Conservation (phyloP, 257 asterid genomes). For the Craterostigma plantagineum region DNA sequence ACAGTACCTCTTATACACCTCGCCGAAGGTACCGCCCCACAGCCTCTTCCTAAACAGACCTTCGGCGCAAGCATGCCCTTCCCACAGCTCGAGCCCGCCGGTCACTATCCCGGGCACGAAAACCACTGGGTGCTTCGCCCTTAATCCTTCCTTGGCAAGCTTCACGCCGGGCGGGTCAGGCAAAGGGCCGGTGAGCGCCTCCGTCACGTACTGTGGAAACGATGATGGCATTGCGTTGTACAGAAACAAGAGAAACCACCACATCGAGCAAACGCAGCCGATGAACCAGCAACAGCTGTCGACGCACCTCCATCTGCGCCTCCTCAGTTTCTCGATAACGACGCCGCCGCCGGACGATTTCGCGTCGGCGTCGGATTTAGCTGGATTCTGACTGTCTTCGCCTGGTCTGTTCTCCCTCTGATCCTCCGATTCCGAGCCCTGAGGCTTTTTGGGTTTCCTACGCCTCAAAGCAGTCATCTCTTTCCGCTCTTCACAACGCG, state of each 20-base stretch:
- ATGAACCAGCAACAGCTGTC: slow-evolving; percentile 76
- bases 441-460: too few relatives aligned
- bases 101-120: slow-evolving; percentile 90
- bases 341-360: too few relatives aligned
- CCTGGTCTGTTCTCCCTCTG: too few relatives aligned
- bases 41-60: slow-evolving; percentile 79
- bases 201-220: slow-evolving; percentile 74
- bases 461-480: too few relatives aligned
- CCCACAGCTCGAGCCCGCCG: slow-evolving; percentile 91
- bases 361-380: too few relatives aligned
- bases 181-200: slow-evolving; percentile 63
- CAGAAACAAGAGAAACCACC: slow-evolving; percentile 68
- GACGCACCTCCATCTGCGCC: slow-evolving; percentile 16
- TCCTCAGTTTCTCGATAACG: too few relatives aligned
- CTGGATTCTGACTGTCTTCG: too few relatives aligned
- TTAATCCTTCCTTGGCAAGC: slow-evolving; percentile 57
- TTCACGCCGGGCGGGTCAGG: slow-evolving; percentile 80
- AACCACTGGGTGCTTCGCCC: slow-evolving; percentile 78
- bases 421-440: too few relatives aligned
- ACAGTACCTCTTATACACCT: slow-evolving; percentile 48
- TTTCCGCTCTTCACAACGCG: too few relatives aligned
- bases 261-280: slow-evolving; percentile 59
- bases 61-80: slow-evolving; percentile 82
- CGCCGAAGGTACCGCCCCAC: slow-evolving; percentile 95
- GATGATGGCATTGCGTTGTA: slow-evolving; percentile 65